These are phyloP conservation scores for Coleophoma crateriformis DNA, from an alignment of 2,329 filamentous ascomycete species.

Conservation along the genomic window DNA sequence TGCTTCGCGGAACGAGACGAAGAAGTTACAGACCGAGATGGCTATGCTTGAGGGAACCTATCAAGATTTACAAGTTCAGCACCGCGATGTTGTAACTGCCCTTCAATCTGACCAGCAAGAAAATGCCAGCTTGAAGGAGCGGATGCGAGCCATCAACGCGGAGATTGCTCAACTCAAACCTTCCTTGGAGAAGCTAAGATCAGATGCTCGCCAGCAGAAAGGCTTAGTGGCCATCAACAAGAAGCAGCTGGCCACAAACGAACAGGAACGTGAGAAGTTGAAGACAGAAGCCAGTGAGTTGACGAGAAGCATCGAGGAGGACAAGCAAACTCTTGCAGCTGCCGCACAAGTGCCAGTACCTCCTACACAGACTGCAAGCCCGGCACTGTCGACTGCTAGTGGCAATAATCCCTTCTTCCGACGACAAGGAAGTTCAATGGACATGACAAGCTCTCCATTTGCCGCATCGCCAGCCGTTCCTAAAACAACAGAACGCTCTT, in stretches of 20 bases:
- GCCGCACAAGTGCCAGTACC: constrained; percentile 40
- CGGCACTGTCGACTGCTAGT: constrained; percentile 61
- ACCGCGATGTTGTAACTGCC: constrained; percentile 67
- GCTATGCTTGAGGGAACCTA: constrained; percentile 76
- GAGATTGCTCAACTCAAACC: constrained; percentile 83
- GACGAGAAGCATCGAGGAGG: constrained; percentile 56
- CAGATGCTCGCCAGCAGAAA: constrained; percentile 90
- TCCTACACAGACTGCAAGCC: constrained; percentile 57
- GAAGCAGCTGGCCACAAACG: constrained; percentile 88
- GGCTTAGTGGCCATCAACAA: constrained; percentile 97
- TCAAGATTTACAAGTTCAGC: constrained; percentile 77
- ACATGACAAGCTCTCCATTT: constrained; percentile 43
- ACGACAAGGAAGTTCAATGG: constrained; percentile 51
- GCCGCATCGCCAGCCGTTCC: constrained; percentile 28
- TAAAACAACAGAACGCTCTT: constrained; percentile 57
- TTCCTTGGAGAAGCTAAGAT: constrained; percentile 87
- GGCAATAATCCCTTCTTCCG: constrained; percentile 96
- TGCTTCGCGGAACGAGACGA: constrained; percentile 71
- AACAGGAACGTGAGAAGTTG: constrained; percentile 82
- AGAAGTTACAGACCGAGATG: constrained; percentile 78
- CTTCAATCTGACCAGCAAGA: constrained; percentile 86
- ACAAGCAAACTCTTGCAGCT: constrained; percentile 44
- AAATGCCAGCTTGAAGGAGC: constrained; percentile 79
- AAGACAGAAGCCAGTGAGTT: constrained; percentile 72
- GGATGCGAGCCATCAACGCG: constrained; percentile 75